These are phyloP conservation scores for Erodium texanum DNA, from an alignment of 441 rosid genomes.

Conservation along the genomic window DNA sequence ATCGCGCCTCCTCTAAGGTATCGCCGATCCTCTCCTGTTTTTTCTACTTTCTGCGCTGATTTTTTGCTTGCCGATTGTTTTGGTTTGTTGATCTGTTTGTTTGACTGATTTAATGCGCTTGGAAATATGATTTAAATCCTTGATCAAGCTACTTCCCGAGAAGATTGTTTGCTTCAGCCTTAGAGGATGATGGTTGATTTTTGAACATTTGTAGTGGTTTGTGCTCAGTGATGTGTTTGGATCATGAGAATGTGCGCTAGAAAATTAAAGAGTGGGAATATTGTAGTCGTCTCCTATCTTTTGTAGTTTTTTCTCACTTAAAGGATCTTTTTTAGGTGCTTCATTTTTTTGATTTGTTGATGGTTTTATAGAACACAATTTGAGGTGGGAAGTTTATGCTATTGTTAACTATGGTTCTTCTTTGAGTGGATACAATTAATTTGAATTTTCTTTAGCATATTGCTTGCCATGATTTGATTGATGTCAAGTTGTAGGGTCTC, in stretches of 20 bases:
- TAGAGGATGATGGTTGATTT: no score
- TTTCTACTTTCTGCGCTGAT: no score
- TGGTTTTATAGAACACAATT: not conserved
- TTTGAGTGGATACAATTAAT: no score
- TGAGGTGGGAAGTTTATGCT: not conserved
- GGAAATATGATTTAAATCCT: not conserved
- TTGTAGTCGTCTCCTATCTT: not conserved
- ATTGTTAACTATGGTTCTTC: not conserved
- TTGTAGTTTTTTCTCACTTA: not conserved
- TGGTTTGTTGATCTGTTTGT: not conserved
- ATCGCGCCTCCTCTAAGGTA: slow-evolving; percentile 47
- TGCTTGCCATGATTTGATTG: not conserved
- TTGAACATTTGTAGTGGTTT: no score
- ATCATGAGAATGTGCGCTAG: not conserved
- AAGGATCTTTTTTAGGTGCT: not conserved
- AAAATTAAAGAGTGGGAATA: not conserved
- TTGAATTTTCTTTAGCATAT: not conserved
- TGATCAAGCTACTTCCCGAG: not conserved
- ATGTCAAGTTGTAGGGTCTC: not conserved
- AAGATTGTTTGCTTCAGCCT: no score
- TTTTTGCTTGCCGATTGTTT: no score
- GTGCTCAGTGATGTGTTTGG: not conserved
- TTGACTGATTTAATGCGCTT: not conserved
- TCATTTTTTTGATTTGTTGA: not conserved
- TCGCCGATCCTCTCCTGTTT: not conserved